Evolutionary conservation across 805 yeast genomes (phyloP), one percentile per base, ranked within the genome.

Genomic region (Kurtzmaniella cleridarum): DNA sequence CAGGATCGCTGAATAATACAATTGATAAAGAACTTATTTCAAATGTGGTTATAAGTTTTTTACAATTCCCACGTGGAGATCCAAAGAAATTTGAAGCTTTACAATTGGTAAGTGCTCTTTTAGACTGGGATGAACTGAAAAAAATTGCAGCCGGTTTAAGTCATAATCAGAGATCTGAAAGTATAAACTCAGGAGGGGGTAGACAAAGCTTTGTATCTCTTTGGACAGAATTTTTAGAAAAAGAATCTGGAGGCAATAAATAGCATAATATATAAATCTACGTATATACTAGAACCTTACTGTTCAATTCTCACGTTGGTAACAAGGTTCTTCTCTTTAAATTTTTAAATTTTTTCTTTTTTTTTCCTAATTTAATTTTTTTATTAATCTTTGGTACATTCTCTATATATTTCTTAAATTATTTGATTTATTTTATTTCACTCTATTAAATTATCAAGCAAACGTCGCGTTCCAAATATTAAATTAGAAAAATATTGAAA

Each of bases 81-180:
- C 76, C 95, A 7, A 91, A 90, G 62, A 89, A 93, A 60, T 93
- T 85, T 56, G 98, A 93, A 69, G 95, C 93, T 3, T 70, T 93
- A 35, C 85, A 79, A 55, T 73, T 93, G 43, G 83, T 93, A 31
- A 76, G 95, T 9, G 85, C 86, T 43, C 81, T 83, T 48, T 68
- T 93, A 42, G 83, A 77, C 42, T 93, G 98, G 98, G 91, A 84
- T 59, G 93, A 87, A 36, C 80, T 75, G 32, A 79, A 84, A 56
- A 79, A 75, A 51, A 66, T 78, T 17, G 84, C 81, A 44, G 95
- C 95, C 1, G 96, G 96, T 0, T 62, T 87, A 38, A 54, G 75
- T 23, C 73, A 71, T 43, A 38, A 43, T 40, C 47, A 47, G 32
- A 36, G 34, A 17, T 64, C 41, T 55, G 65, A 14, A 32, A 44